Evolutionary conservation across 2,329 filamentous ascomycete genomes (phyloP), one percentile per base, ranked within the genome.

Genomic region (Malbranchea cinnamomea): DNA sequence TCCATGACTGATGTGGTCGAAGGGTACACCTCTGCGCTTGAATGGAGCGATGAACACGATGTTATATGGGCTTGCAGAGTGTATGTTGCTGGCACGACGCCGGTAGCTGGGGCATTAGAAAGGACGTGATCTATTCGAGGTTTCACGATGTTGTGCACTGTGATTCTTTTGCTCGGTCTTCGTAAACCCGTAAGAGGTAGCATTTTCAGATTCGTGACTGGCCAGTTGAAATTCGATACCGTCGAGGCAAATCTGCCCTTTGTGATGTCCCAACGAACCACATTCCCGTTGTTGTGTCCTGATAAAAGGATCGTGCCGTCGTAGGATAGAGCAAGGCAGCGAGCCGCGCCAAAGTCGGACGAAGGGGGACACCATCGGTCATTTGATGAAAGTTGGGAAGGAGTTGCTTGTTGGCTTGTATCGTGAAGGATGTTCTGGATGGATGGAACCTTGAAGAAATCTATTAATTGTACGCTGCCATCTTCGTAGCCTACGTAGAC

Each of bases 401-500:
- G 57, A 31, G 59, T 53, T 1, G 53, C 51, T 28, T 58, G 52
- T 33, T 53, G 39, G 19, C 42, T 49, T 9, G 42, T 32, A 26
- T 52, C 48, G 28, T 53, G 47, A 30, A 55, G 49, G 34, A 47
- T 40, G 29, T 58, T 49, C 23, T 57, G 50, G 4, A 43, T 38
- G 54, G 61, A 45, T 56, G 57, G 42, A 62, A 33, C 43, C 60
- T 60, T 56, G 45, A 58, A 87, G 48, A 95, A 70, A 44, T 93
- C 80, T 11, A 92, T 60, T 9, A 80, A 66, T 49, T 83, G 87
- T 11, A 94, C 59, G 30, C 74, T 79, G 12, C 82, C 80, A 48
- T 91, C 78, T 31, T 81, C 77, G 41, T 81, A 79, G 3, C 79
- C 78, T 25, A 79, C 71, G 45, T 85, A 92, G 34, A 89, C 71